Evolutionary conservation across 305 asterid species (phyloP).

Genomic region (Striga hermonthica): DNA sequence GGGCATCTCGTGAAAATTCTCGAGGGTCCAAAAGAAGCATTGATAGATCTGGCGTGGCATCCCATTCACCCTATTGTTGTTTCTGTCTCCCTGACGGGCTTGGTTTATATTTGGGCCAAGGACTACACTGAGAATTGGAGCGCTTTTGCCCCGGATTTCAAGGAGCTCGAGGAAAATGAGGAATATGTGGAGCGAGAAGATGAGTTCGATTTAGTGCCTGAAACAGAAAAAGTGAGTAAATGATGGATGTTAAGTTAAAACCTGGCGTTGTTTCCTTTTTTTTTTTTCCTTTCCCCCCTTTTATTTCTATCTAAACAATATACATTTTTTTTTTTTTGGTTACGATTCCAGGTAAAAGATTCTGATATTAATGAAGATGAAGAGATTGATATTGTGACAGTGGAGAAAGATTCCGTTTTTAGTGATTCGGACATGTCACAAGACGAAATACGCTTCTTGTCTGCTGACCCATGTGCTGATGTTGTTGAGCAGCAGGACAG

Average conservation of each 20-base stretch:
- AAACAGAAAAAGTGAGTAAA: slow-evolving; percentile 54
- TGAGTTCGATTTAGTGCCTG: slow-evolving; percentile 74
- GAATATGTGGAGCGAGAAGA: slow-evolving; percentile 85
- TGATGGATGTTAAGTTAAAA: background rate
- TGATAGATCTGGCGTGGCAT: slow-evolving; percentile 82
- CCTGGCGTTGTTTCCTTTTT: slow-evolving; percentile 8
- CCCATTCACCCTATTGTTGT: slow-evolving; percentile 72
- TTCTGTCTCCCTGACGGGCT: slow-evolving; percentile 73
- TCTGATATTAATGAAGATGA: slow-evolving; percentile 64
- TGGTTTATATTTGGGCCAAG: slow-evolving; percentile 83
- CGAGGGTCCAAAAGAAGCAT: slow-evolving; percentile 83
- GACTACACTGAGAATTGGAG: slow-evolving; percentile 91
- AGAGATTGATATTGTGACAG: slow-evolving; percentile 58
- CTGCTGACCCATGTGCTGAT: slow-evolving; percentile 70
- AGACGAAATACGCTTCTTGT: slow-evolving; percentile 67
- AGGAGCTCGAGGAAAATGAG: slow-evolving; percentile 83
- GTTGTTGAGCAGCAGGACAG: slow-evolving; percentile 59
- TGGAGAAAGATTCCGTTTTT: slow-evolving; percentile 67
- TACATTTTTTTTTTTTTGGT: background rate
- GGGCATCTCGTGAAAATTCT: slow-evolving; percentile 84
- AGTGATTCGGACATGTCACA: slow-evolving; percentile 80
- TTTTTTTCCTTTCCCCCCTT: slow-evolving; percentile 8
- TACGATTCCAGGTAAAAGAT: slow-evolving; percentile 55
- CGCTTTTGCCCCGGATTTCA: slow-evolving; percentile 85
- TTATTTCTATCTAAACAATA: slow-evolving; percentile 9